Conservation (phyloP, 495 filamentous ascomycete genomes). For the Geopyxis carbonaria region DNA sequence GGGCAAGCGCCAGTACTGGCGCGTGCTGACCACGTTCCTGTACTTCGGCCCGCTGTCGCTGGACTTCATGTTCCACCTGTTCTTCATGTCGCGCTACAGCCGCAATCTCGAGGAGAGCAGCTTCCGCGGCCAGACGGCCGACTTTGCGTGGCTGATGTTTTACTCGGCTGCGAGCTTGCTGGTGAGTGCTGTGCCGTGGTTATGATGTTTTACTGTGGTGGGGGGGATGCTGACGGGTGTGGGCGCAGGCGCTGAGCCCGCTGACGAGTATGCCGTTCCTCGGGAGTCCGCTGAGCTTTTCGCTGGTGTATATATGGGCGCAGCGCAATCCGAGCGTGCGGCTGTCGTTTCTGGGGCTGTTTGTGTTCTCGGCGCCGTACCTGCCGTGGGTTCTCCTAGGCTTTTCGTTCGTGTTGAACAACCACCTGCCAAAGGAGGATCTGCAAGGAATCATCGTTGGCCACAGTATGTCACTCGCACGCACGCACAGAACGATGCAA, state of each 20-base stretch:
- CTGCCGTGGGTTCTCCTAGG: constrained; percentile 92
- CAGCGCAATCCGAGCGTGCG: constrained; percentile 81
- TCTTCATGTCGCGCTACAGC: constrained; percentile 94
- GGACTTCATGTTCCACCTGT: constrained; percentile 95
- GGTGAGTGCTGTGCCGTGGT: constrained; percentile 9
- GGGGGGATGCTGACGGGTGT: background rate
- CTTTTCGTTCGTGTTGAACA: constrained; percentile 72
- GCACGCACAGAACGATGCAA: background rate
- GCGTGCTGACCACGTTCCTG: constrained; percentile 80
- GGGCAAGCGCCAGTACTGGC: constrained; percentile 87
- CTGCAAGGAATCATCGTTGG: constrained; percentile 84
- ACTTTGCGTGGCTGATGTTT: constrained; percentile 84
- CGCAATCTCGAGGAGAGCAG: constrained; percentile 89
- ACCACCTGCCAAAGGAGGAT: constrained; percentile 82
- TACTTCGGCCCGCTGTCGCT: constrained; percentile 92
- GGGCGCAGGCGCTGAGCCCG: constrained; percentile 45
- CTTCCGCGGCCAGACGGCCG: constrained; percentile 53
- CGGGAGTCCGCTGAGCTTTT: constrained; percentile 73
- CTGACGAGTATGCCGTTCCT: constrained; percentile 79
- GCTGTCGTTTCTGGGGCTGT: constrained; percentile 73
- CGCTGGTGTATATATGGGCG: constrained; percentile 96
- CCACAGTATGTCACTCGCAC: constrained; percentile 37
- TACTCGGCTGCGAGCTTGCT: constrained; percentile 68
- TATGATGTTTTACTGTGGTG: background rate
- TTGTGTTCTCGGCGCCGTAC: constrained; percentile 87